Conservation (phyloP, 305 asterid species). For the Solanum hybrid region DNA sequence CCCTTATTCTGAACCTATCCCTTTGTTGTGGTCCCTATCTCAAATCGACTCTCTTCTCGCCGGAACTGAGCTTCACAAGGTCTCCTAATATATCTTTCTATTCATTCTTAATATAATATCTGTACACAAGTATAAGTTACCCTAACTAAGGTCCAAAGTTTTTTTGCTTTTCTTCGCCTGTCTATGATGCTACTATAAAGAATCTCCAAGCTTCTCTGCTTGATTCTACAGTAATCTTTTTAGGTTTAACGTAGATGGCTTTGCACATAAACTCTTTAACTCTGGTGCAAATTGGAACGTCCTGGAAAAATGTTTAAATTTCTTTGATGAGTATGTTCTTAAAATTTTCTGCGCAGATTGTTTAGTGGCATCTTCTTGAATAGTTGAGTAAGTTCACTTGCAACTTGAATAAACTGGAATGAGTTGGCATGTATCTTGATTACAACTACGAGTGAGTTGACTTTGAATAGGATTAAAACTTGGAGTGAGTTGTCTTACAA, state of each 20-base stretch:
- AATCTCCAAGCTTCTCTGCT: neutral
- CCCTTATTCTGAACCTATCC: slow-evolving; percentile 67
- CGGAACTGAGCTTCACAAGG: slow-evolving; percentile 90
- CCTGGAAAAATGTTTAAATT: neutral
- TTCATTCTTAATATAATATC: neutral
- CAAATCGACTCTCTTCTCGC: slow-evolving; percentile 64
- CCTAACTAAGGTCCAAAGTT: neutral
- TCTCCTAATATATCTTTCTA: neutral
- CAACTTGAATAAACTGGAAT: neutral
- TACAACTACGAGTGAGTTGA: neutral
- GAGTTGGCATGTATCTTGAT: neutral
- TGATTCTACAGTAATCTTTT: neutral
- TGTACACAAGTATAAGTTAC: neutral
- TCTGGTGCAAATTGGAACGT: neutral
- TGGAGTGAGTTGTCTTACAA: neutral
- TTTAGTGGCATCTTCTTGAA: neutral
- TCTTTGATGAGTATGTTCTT: neutral
- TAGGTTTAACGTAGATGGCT: neutral
- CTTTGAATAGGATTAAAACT: neutral
- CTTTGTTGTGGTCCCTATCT: slow-evolving; percentile 63
- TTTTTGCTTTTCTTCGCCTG: neutral
- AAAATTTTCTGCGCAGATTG: neutral
- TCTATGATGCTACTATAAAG: neutral
- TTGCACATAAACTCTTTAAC: neutral
- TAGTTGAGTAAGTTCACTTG: neutral